Base-by-base conservation (phyloP, 768 basidiomycete genomes). In the Boletellus ananas region DNA sequence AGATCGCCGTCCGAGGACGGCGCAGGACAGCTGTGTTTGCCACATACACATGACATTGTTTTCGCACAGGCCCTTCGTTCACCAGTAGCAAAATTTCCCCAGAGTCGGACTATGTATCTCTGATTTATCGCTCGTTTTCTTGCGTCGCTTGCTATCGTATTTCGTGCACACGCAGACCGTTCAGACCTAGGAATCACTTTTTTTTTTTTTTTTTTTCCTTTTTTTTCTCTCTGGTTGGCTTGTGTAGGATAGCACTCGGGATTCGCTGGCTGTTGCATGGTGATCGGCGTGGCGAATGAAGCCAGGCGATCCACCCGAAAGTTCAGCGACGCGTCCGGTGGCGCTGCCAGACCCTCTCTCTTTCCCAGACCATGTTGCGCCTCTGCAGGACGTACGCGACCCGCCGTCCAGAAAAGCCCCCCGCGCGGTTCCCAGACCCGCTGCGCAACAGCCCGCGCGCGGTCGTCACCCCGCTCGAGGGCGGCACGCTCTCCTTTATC, bases 401-500 rank as follows among this genome's bases (percentile, higher is more conserved):
- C 0, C 68, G 67, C 13, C 58, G 61, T 17, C 54, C 66, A 46
- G 69, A 67, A 51, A 69, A 58, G 6, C 66, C 84, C 3, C 79
- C 84, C 7, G 76, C 78, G 36, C 80, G 77, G 43, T 71, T 78
- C 23, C 73, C 77, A 16, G 84, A 86, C 56, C 84, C 84, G 1
- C 68, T 86, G 45, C 50, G 66, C 47, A 75, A 77, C 65, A 78
- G 74, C 50, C 72, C 79, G 34, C 72, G 77, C 34, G 80, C 79
- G 34, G 67, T 67, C 42, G 78, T 82, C 43, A 79, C 75, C 10
- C 49, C 69, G 9, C 67, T 85, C 18, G 66, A 71, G 6, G 79
- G 78, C 54, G 77, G 79, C 49, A 72, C 77, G 51, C 67, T 90
- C 48, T 87, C 87, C 0, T 92, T 92, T 65, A 83, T 92, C 50